A percentile compares a stretch with the other conserved stretches of the same genome.
Evolutionary conservation across 2,329 filamentous ascomycete species (phyloP).

Genomic region (Aspergillus sp.): DNA sequence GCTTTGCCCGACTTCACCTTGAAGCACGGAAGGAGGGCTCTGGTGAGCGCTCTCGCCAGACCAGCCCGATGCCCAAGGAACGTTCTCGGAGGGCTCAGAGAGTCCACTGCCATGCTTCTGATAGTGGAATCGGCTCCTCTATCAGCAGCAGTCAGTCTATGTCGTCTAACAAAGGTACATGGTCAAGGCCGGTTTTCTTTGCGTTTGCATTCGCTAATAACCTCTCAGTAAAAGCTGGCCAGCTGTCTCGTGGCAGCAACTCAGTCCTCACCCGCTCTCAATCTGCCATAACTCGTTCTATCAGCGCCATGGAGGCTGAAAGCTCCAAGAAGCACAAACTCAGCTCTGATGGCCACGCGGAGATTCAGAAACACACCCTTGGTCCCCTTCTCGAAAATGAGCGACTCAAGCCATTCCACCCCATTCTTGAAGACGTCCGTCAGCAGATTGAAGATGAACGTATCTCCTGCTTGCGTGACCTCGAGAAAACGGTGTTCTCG

Average conservation of each 20-base stretch:
- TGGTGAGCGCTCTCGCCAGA: slow-evolving; percentile 25
- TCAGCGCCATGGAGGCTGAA: slow-evolving; percentile 48
- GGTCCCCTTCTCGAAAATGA: slow-evolving; percentile 73
- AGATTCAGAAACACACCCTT: slow-evolving; percentile 78
- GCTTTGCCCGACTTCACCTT: slow-evolving; percentile 59
- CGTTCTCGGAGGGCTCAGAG: slow-evolving; percentile 11
- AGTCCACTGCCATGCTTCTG: slow-evolving; percentile 68
- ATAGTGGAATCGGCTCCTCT: slow-evolving; percentile 86
- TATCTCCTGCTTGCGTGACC: slow-evolving; percentile 85
- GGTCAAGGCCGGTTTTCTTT: neutral
- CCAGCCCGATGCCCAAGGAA: slow-evolving; percentile 36
- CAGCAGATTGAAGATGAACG: slow-evolving; percentile 78
- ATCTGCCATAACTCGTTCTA: slow-evolving; percentile 63
- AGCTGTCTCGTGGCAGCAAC: slow-evolving; percentile 24
- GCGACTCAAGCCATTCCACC: slow-evolving; percentile 74
- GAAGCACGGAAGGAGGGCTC: slow-evolving; percentile 29
- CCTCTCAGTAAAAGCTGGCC: slow-evolving; percentile 23
- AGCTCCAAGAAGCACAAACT: slow-evolving; percentile 57
- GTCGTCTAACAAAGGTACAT: slow-evolving; percentile 45
- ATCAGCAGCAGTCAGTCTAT: slow-evolving; percentile 59
- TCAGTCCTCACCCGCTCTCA: slow-evolving; percentile 24
- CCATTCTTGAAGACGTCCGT: slow-evolving; percentile 75
- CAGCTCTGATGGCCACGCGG: slow-evolving; percentile 67
- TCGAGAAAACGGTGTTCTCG: slow-evolving; percentile 91
- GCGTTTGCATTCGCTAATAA: slow-evolving; percentile 11